Percentiles rank a stretch among this genome's conserved stretches.
These are phyloP conservation scores for Aspergillus sp. DNA, from an alignment of 2,329 filamentous ascomycete species.

Conservation along the genomic window DNA sequence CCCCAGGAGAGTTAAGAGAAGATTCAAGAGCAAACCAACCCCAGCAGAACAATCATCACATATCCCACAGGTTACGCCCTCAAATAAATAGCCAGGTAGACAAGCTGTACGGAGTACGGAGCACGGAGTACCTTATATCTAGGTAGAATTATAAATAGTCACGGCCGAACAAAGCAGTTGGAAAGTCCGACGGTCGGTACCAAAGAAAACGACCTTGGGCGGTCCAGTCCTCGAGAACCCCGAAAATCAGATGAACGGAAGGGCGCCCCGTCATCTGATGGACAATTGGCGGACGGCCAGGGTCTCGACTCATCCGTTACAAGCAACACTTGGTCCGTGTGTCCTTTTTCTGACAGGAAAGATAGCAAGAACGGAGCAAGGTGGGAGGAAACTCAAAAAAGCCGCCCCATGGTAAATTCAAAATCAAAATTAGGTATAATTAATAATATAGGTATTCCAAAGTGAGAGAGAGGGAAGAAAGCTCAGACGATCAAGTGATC, in stretches of 20 bases:
- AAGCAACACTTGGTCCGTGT: constrained; percentile 20
- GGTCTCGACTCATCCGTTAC: constrained; percentile 14
- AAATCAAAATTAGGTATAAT: neutral
- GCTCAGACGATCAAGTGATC: neutral
- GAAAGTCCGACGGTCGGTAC: neutral
- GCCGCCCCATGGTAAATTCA: neutral
- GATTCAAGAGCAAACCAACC: too few species aligned
- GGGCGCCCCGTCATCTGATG: constrained; percentile 4
- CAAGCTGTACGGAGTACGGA: too few species aligned
- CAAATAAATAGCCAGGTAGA: too few species aligned
- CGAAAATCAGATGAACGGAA: neutral
- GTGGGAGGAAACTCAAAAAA: neutral
- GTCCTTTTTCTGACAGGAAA: neutral
- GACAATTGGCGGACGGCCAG: constrained; percentile 11
- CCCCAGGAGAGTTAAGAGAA: too few species aligned
- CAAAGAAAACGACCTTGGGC: neutral
- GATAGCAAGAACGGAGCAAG: neutral
- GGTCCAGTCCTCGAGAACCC: neutral
- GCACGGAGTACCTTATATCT: too few species aligned
- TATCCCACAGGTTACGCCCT: too few species aligned
- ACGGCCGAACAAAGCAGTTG: neutral
- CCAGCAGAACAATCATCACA: too few species aligned
- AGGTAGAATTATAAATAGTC: neutral
- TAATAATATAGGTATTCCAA: neutral
- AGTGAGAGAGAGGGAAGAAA: neutral